Conservation (phyloP, 1,284 basidiomycete species). For the Ganoderma lingzhi region DNA sequence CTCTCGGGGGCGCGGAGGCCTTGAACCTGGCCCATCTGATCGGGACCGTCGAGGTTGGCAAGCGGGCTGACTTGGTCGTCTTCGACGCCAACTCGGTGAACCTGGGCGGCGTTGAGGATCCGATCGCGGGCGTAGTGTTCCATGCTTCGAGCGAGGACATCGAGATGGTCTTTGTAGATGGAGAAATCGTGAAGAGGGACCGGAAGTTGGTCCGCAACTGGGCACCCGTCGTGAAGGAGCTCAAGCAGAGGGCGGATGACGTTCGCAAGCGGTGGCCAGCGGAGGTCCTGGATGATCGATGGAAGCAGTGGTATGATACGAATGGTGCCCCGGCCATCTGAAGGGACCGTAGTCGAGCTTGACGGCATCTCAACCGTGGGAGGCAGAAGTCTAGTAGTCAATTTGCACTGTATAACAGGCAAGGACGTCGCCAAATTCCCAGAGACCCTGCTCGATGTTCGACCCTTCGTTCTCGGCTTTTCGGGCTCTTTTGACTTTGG, state of each 20-base stretch:
- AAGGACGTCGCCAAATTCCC: constrained; percentile 33
- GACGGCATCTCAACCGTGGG: background rate
- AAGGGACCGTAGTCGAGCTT: background rate
- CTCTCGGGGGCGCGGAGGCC: constrained; percentile 44
- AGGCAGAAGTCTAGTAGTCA: background rate
- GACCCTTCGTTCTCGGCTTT: constrained; percentile 38
- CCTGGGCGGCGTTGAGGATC: constrained; percentile 40
- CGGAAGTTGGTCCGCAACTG: constrained; percentile 38
- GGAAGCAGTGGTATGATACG: constrained; percentile 36
- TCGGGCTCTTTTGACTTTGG: constrained; percentile 16
- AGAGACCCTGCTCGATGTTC: constrained; percentile 44
- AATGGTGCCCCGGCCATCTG: constrained; percentile 27
- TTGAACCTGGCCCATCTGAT: constrained; percentile 39
- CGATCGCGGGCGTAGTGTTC: constrained; percentile 43
- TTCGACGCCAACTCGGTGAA: constrained; percentile 42
- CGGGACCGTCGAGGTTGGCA: constrained; percentile 45
- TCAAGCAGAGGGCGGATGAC: constrained; percentile 56
- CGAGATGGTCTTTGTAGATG: constrained; percentile 44
- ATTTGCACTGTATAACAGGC: background rate
- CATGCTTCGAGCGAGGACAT: constrained; percentile 44
- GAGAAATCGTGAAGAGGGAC: constrained; percentile 43
- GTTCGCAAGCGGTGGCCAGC: constrained; percentile 55
- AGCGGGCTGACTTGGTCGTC: constrained; percentile 44
- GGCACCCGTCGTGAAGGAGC: constrained; percentile 48
- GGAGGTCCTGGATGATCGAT: constrained; percentile 37